phyloP scores from a whole-genome alignment of 2,329 filamentous ascomycete genomes.

The Botrytis medusae region DNA sequence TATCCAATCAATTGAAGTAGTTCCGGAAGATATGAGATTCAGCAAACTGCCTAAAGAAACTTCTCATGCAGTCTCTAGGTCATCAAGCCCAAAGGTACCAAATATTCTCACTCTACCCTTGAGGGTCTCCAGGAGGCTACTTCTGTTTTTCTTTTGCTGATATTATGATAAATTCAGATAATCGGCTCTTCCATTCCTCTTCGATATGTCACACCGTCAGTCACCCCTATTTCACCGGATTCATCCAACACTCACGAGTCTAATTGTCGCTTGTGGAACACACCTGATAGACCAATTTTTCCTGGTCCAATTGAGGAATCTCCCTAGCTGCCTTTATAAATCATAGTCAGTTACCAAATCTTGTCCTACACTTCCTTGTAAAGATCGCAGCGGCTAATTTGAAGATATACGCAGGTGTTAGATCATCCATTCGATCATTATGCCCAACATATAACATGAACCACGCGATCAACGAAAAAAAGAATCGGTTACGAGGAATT shows the following conservation, averaged over 20 bases:
- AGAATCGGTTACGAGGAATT: background rate
- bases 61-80: background rate
- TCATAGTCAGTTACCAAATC: background rate
- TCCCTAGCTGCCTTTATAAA: rapidly evolving
- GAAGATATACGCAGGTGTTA: no score
- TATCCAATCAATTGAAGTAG: background rate
- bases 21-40: background rate
- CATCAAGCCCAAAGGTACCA: background rate
- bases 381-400: background rate
- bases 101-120: background rate
- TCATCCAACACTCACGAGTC: background rate
- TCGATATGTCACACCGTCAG: background rate
- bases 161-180: background rate
- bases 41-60: background rate
- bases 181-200: background rate
- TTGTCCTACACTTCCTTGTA: no score
- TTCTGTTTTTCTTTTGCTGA: background rate
- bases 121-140: background rate
- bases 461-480: background rate
- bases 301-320: background rate
- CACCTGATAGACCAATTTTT: background rate
- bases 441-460: no score
- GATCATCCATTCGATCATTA: background rate
- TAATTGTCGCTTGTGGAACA: background rate
- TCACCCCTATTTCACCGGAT: background rate